Percentiles rank a stretch among this genome's conserved stretches.
Conservation (phyloP, 129 eudicot species). For the Flaveria brownii region DNA sequence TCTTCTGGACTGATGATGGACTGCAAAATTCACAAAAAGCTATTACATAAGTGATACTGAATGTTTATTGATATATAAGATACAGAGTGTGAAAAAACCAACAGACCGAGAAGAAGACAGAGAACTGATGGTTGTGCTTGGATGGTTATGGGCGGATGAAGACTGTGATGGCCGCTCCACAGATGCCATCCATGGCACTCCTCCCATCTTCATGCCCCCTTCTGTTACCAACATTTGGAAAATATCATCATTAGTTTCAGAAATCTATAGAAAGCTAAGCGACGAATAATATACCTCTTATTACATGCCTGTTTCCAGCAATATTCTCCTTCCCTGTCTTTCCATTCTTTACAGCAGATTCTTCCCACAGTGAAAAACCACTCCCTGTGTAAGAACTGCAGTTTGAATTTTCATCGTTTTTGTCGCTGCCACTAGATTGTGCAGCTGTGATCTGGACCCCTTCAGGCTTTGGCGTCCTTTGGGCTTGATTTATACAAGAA, state of each 20-base stretch:
- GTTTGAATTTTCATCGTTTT: conserved; percentile 62
- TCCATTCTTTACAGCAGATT: conserved; percentile 77
- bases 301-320: conserved; percentile 49
- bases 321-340: conserved; percentile 99
- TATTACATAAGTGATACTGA: not conserved
- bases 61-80: not conserved
- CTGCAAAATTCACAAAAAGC: conserved; percentile 36
- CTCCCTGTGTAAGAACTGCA: conserved; percentile 82
- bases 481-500: conserved; percentile 56
- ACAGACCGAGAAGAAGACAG: conserved; percentile 77
- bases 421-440: conserved; percentile 44
- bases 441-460: conserved; percentile 34
- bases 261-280: not conserved
- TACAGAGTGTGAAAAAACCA: conserved; percentile 24
- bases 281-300: conserved; percentile 48
- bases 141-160: conserved; percentile 65
- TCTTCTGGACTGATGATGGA: conserved; percentile 60
- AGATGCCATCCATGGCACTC: conserved; percentile 59
- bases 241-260: not conserved
- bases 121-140: conserved; percentile 50
- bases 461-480: conserved; percentile 49
- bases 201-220: conserved; percentile 51
- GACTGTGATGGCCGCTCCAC: conserved; percentile 69
- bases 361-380: conserved; percentile 92
- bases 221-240: conserved; percentile 25